Percentiles rank a stretch among this genome's conserved stretches.
Conservation (phyloP, 2,329 filamentous ascomycete genomes). For the Trichoderma atroviride region DNA sequence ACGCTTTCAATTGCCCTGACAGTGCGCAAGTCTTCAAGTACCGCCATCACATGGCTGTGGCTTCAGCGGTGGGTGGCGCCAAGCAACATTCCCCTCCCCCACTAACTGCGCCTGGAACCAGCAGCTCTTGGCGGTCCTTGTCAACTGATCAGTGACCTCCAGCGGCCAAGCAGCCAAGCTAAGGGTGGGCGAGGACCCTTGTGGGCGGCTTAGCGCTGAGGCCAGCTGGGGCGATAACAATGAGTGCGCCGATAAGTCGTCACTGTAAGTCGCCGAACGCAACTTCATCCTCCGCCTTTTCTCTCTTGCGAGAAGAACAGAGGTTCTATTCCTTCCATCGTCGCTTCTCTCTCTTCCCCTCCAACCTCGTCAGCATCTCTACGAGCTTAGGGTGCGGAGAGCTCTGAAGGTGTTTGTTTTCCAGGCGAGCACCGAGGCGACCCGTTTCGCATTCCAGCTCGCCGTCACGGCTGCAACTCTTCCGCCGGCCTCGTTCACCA, state of each 20-base stretch:
- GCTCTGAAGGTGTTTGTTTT: not conserved
- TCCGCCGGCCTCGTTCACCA: not conserved
- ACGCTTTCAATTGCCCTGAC: not conserved
- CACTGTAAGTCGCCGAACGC: not conserved
- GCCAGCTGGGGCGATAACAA: not conserved
- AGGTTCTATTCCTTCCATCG: too few relatives aligned
- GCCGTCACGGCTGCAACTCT: not conserved
- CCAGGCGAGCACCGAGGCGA: not conserved
- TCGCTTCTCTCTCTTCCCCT: not conserved
- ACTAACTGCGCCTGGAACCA: not conserved
- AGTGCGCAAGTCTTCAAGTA: not conserved
- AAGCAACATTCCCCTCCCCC: not conserved
- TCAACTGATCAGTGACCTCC: constrained; percentile 16
- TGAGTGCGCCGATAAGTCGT: not conserved
- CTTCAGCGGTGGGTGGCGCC: constrained; percentile 11
- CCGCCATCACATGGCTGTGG: constrained; percentile 13
- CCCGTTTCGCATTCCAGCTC: constrained; percentile 2
- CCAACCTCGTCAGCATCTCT: not conserved
- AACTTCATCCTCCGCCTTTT: not conserved
- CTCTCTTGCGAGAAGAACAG: not conserved
- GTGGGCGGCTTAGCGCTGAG: not conserved
- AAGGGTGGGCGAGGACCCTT: constrained; percentile 13
- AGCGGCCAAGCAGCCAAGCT: not conserved
- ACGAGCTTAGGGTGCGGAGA: not conserved
- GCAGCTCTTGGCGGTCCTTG: not conserved